phyloP scores from a whole-genome alignment of 2,329 filamentous ascomycete genomes.

The Scytalidium lignicola region DNA sequence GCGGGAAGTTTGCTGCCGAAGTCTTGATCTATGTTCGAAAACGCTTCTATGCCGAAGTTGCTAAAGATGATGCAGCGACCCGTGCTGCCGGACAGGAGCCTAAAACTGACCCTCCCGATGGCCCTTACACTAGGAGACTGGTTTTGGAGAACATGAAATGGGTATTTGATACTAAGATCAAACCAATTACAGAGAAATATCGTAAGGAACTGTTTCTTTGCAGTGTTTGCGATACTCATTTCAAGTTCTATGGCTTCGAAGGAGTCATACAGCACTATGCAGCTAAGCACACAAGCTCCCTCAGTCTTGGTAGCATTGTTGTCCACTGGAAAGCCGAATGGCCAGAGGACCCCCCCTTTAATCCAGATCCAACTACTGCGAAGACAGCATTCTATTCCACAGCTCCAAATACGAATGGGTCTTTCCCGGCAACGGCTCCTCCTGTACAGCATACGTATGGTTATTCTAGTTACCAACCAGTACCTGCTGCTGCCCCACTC shows the following conservation, averaged over 20 bases:
- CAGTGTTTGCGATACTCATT: conserved; percentile 58
- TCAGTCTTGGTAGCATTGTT: conserved; percentile 67
- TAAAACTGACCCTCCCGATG: conserved; percentile 43
- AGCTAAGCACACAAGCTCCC: conserved; percentile 68
- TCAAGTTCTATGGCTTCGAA: conserved; percentile 71
- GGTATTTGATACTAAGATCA: conserved; percentile 74
- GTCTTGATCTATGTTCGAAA: conserved; percentile 63
- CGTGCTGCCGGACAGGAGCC: conserved; percentile 41
- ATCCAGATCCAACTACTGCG: conserved; percentile 47
- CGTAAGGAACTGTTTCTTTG: conserved; percentile 74
- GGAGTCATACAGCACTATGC: conserved; percentile 78
- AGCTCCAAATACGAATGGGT: conserved; percentile 25
- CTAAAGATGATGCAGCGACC: conserved; percentile 45
- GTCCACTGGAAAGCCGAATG: conserved; percentile 79
- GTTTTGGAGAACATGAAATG: conserved; percentile 84
- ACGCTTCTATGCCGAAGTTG: conserved; percentile 58
- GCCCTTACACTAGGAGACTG: conserved; percentile 55
- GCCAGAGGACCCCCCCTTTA: conserved; percentile 71
- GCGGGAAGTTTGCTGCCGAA: conserved; percentile 65
- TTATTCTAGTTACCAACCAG: conserved; percentile 27
- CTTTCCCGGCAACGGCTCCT: conserved; percentile 25
- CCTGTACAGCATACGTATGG: conserved; percentile 28
- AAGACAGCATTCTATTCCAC: conserved; percentile 28
- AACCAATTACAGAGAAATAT: conserved; percentile 58
- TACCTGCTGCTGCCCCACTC: conserved; percentile 15